Evolutionary conservation across 2,329 filamentous ascomycete genomes (phyloP).

Genomic region (Domatiomyces catenatus): DNA sequence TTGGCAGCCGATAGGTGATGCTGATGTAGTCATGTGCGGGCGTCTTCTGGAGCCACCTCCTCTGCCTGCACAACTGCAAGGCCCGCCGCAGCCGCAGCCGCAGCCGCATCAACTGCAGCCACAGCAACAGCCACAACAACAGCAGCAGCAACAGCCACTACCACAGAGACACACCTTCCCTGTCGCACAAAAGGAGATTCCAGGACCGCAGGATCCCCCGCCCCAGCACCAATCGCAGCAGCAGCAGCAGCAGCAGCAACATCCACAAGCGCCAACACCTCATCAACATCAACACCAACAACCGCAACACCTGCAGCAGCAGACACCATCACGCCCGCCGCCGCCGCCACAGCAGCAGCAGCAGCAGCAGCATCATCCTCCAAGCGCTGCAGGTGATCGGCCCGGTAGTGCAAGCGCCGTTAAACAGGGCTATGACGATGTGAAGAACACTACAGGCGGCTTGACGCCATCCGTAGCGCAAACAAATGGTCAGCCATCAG

Average conservation of each 20-base stretch:
- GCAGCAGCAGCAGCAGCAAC: background rate
- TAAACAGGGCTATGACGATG: background rate
- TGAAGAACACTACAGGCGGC: background rate
- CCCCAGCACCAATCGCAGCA: background rate
- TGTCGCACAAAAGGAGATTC: too few relatives aligned
- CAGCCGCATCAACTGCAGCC: background rate
- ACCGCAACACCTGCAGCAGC: background rate
- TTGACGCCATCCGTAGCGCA: background rate
- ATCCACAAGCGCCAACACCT: background rate
- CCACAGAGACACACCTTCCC: background rate
- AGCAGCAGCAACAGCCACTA: background rate
- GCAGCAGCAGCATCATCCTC: background rate
- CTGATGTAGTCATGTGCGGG: constrained; percentile 72
- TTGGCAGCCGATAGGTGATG: constrained; percentile 60
- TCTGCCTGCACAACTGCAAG: background rate
- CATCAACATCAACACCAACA: background rate
- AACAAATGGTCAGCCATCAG: background rate
- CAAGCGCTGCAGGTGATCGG: background rate
- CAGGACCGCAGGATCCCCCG: background rate
- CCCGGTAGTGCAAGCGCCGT: background rate
- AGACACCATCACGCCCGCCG: background rate
- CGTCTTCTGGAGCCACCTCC: constrained; percentile 26
- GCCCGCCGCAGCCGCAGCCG: background rate
- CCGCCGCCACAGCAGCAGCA: too few relatives aligned
- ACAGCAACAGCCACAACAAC: background rate